phyloP scores from a whole-genome alignment of 169 alveolate genomes.

The Plasmodium malariae region DNA sequence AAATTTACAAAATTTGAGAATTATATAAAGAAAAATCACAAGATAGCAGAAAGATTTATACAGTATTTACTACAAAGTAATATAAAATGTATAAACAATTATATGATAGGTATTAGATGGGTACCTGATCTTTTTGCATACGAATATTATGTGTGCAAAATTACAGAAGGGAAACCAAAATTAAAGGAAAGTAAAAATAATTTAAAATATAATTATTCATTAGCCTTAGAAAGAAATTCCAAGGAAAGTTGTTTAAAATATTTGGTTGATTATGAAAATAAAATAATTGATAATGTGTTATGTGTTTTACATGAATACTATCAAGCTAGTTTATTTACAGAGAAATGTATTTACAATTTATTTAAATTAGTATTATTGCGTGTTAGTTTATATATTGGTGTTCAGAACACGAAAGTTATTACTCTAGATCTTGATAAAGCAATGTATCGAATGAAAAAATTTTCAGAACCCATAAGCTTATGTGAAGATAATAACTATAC shows the following conservation, averaged over 20 bases:
- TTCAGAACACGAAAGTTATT: slow-evolving; percentile 27
- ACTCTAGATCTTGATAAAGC: slow-evolving; percentile 71
- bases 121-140: slow-evolving; percentile 59
- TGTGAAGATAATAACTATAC: slow-evolving; percentile 4
- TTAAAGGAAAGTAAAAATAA: not conserved
- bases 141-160: slow-evolving; percentile 69
- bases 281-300: slow-evolving; percentile 39
- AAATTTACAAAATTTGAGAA: slow-evolving; percentile 57
- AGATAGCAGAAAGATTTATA: slow-evolving; percentile 57
- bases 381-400: slow-evolving; percentile 32
- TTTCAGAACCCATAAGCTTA: slow-evolving; percentile 70
- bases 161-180: slow-evolving; percentile 29
- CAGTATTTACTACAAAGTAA: slow-evolving; percentile 44
- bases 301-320: slow-evolving; percentile 70
- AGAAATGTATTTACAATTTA: slow-evolving; percentile 68
- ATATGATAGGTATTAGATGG: slow-evolving; percentile 76
- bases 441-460: slow-evolving; percentile 72
- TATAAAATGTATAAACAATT: slow-evolving; percentile 60
- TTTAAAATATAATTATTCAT: slow-evolving; percentile 25
- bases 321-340: slow-evolving; percentile 69
- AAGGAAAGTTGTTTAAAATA: slow-evolving; percentile 21
- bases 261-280: slow-evolving; percentile 64
- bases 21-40: slow-evolving; percentile 50
- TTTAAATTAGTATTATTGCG: slow-evolving; percentile 67
- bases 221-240: slow-evolving; percentile 25